Conservation (phyloP, 1,284 basidiomycete species). For the Vanrija sp. region DNA sequence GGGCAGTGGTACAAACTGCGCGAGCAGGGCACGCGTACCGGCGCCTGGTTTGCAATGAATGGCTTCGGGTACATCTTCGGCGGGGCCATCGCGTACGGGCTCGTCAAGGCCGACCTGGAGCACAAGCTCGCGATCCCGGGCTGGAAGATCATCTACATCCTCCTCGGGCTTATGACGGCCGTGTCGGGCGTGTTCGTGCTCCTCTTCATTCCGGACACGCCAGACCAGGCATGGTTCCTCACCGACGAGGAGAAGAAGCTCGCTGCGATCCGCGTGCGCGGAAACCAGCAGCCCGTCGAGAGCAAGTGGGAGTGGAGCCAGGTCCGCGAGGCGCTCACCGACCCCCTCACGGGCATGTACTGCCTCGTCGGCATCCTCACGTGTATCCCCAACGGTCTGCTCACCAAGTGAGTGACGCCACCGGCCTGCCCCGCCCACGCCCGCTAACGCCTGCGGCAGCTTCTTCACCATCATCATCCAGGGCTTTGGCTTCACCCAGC, state of each 20-base stretch:
- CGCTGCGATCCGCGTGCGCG: not conserved
- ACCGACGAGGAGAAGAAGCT: not conserved
- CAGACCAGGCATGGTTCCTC: not conserved
- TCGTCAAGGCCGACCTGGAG: slow-evolving; percentile 11
- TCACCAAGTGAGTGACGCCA: slow-evolving; percentile 1
- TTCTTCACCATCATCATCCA: slow-evolving; percentile 17
- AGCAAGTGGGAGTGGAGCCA: slow-evolving; percentile 27
- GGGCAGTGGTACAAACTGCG: slow-evolving; percentile 18
- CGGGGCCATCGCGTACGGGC: slow-evolving; percentile 16
- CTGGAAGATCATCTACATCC: slow-evolving; percentile 23
- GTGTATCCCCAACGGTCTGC: slow-evolving; percentile 17
- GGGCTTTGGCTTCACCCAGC: not conserved
- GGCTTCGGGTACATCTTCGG: slow-evolving; percentile 22
- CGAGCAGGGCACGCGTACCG: slow-evolving; percentile 13
- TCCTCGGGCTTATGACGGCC: slow-evolving; percentile 18
- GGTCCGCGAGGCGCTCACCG: slow-evolving; percentile 24
- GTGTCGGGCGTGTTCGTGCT: slow-evolving; percentile 19
- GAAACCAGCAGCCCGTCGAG: slow-evolving; percentile 32
- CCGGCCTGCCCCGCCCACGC: too few relatives aligned
- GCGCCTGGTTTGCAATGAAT: slow-evolving; percentile 18
- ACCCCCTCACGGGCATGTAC: slow-evolving; percentile 11
- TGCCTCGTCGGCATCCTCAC: slow-evolving; percentile 6
- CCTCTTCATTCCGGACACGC: slow-evolving; percentile 3
- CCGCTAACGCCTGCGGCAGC: not conserved
- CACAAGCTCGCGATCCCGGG: slow-evolving; percentile 13